Evolutionary conservation across 2,329 filamentous ascomycete species (phyloP), one percentile per base, ranked within the genome.

Genomic region (Exophiala lecanii-corni): DNA sequence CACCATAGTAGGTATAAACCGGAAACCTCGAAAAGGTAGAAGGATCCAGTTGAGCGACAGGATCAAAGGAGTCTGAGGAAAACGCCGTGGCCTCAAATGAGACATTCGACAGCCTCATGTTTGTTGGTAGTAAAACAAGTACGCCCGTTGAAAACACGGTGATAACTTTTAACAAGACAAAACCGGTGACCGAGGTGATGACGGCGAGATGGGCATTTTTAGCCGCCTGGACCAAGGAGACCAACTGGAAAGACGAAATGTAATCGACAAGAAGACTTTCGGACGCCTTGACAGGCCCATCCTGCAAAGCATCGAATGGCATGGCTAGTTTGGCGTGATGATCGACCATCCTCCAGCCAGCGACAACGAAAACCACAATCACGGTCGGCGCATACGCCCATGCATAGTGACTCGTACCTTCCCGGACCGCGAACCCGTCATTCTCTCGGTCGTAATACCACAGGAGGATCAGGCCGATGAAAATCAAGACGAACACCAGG

Each of bases 181-280:
- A 60, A n/a, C 55, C 55, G 2, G 45, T 40, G 21, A 58, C 54
- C 2, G 58, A 56, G 36, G 56, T 43, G 12, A 59, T 52, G 10
- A 64, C 61, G 9, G 59, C 55, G 45, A 57, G 58, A 43, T 63
- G 59, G 3, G 56, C 53, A 44, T 61, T 57, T 32, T 52, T 57
- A n/a, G 59, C 47, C 9, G 61, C 58, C 36, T 43, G 43, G 47
- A 53, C 58, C 5, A 63, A 52, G 13, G 54, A 51, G 2, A 54
- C 51, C 17, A 57, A 51, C 15, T 60, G 50, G 17, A 59, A 50
- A 3, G 55, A 57, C 3, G 61, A 62, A 10, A 63, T 45, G 39
- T 63, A 64, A 39, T 64, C 60, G 26, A 62, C 49, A 2, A 60
- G 46, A 10, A 64, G 45, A 28, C 58, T 59, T 43, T 58, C 57